Base-by-base conservation (phyloP, 768 basidiomycete genomes). In the Phylloporus sp. region DNA sequence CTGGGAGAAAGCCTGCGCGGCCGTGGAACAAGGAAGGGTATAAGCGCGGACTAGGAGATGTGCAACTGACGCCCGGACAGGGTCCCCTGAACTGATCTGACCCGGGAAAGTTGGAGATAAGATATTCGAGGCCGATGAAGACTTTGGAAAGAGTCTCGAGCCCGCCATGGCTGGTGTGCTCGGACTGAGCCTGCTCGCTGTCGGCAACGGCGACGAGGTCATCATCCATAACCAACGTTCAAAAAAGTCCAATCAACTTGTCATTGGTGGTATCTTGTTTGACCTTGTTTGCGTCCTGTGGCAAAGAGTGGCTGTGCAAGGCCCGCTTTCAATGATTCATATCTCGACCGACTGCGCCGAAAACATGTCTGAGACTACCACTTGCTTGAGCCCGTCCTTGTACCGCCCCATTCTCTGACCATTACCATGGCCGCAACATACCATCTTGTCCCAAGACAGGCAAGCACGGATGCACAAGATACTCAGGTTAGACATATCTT, bases 11-110 rank as follows among this genome's bases (percentile, higher is more conserved):
- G 85, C 82, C 58, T 83, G 79, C 34, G 84, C 82, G 7, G 82
- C 86, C 14, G 83, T 81, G 44, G 84, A 86, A 68, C 87, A 90
- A 33, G 87, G 84, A 48, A 86, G 69, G 50, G 79, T 71, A 65
- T 79, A 79, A 9, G 84, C 84, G 63, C 74, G 75, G 26, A 77
- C 70, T 52, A 90, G 73, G 33, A 90, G 72, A 59, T 86, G 82
- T 54, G 70, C 72, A 45, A 89, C 82, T 35, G 84, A 83, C 39
- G 82, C 74, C 52, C 77, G 73, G 44, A 78, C 71, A 49, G 78
- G 73, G 49, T 64, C 63, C 53, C 64, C 66, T 68, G 70, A 63
- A 32, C 55, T 55, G 54, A 62, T 65, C 45, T 59, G 62, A 48
- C 58, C 56, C 38, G 59, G 42, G 13, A 61, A 54, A 44, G 68